Percentiles rank a stretch among this genome's conserved stretches.
Evolutionary conservation across 179 eudicot species (phyloP).

Genomic region (Vitellaria paradoxa): DNA sequence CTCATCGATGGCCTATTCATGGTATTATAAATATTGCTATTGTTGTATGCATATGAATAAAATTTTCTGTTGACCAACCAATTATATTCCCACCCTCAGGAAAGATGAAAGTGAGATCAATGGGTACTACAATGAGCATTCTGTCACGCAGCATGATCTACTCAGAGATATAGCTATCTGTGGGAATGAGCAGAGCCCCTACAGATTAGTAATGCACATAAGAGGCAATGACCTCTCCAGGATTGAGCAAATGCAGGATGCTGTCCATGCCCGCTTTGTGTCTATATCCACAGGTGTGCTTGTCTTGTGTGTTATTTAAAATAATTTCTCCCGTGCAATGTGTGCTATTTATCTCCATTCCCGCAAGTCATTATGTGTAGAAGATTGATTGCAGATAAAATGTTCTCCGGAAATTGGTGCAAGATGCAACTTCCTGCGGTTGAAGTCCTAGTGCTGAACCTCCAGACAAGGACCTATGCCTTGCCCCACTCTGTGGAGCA

Average conservation of each 20-base stretch:
- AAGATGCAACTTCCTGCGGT: slow-evolving; percentile 9
- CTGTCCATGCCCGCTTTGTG: slow-evolving; percentile 16
- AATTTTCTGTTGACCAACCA: not conserved
- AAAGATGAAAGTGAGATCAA: slow-evolving; percentile 13
- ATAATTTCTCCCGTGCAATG: too few species aligned
- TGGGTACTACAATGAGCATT: slow-evolving; percentile 17
- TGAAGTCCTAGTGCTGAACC: slow-evolving; percentile 30
- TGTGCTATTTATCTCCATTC: not conserved
- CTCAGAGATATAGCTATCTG: slow-evolving; percentile 22
- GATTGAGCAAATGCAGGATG: slow-evolving; percentile 10
- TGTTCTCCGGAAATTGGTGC: slow-evolving; percentile 10
- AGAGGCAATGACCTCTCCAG: slow-evolving; percentile 16
- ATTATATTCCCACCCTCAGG: not conserved
- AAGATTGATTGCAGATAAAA: slow-evolving; percentile 14
- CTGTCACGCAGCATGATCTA: slow-evolving; percentile 21
- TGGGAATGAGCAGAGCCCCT: slow-evolving; percentile 5
- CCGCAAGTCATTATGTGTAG: not conserved
- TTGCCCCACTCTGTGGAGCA: slow-evolving; percentile 24
- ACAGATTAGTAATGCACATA: slow-evolving; percentile 15
- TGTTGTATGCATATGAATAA: not conserved
- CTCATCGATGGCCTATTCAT: not conserved
- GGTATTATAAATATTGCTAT: too few species aligned
- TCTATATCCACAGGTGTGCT: slow-evolving; percentile 24
- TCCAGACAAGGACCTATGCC: slow-evolving; percentile 5
- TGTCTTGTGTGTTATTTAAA: not conserved